Evolutionary conservation across 306 rosid species (phyloP).

Genomic region (Begonia peltatifolia): DNA sequence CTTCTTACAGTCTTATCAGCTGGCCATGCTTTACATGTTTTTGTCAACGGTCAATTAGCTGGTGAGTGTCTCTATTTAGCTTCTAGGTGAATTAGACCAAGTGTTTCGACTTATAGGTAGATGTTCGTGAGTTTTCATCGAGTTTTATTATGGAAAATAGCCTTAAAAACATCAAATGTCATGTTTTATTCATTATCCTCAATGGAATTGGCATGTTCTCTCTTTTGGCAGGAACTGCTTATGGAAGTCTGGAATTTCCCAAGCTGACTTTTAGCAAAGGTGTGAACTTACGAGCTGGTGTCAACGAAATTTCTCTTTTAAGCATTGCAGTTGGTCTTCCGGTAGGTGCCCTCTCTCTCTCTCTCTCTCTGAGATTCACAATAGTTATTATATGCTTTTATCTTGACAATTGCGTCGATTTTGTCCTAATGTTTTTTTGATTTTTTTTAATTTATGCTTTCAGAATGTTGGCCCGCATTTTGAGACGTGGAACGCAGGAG

Average conservation of each 20-base stretch:
- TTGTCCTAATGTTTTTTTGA: too few relatives aligned
- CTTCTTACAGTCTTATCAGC: conserved; percentile 59
- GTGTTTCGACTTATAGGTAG: too few relatives aligned
- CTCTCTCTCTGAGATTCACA: not conserved
- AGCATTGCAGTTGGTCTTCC: conserved; percentile 98
- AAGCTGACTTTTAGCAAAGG: conserved; percentile 58
- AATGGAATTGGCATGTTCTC: not conserved
- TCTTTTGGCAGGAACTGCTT: conserved; percentile 27
- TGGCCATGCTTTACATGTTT: conserved; percentile 88
- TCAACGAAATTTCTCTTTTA: conserved; percentile 72
- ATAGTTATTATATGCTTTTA: not conserved
- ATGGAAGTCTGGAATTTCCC: conserved; percentile 77
- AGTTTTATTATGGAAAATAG: too few relatives aligned
- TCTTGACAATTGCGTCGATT: conserved; percentile 8
- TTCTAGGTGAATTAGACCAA: too few relatives aligned
- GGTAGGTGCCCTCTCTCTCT: conserved; percentile 31
- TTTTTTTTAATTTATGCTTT: conserved; percentile 1
- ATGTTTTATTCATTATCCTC: not conserved
- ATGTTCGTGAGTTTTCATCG: too few relatives aligned
- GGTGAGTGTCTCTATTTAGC: conserved; percentile 21
- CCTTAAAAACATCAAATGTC: too few relatives aligned
- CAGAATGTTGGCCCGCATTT: conserved; percentile 97
- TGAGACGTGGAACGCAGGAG: conserved; percentile 95
- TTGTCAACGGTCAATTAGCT: conserved; percentile 54
- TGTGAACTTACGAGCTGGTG: conserved; percentile 71